Evolutionary conservation across 164 flowering plant genomes (phyloP).

Genomic region (Chimonanthus praecox): DNA sequence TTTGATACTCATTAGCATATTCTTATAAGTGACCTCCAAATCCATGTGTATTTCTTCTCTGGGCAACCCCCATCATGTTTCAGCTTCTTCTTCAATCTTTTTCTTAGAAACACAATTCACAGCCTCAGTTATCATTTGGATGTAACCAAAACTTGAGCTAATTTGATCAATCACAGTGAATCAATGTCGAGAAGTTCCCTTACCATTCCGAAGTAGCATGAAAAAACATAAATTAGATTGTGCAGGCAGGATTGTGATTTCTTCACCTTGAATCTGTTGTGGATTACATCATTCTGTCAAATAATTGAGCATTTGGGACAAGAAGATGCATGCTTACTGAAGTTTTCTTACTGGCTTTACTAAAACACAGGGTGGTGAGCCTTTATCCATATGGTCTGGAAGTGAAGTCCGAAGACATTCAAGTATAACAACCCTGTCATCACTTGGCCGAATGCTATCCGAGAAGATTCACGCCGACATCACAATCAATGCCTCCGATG

Average conservation of each 20-base stretch:
- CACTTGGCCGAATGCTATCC: constrained; percentile 71
- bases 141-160: background rate
- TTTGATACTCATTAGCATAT: background rate
- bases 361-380: constrained; percentile 61
- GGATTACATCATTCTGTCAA: background rate
- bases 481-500: constrained; percentile 65
- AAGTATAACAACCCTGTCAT: constrained; percentile 42
- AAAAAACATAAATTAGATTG: background rate
- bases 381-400: constrained; percentile 73
- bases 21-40: background rate
- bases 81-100: background rate
- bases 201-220: no score
- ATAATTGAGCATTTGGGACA: background rate
- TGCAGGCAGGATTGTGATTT: background rate
- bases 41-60: background rate
- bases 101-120: background rate
- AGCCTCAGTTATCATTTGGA: background rate
- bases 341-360: background rate
- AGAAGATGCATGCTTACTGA: background rate
- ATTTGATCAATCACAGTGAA: background rate
- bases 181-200: background rate
- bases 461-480: constrained; percentile 86
- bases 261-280: background rate
- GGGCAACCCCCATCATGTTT: background rate
- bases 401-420: constrained; percentile 34